Conservation (phyloP, 805 yeast genomes). For the Tetrapisispora phaffii region DNA sequence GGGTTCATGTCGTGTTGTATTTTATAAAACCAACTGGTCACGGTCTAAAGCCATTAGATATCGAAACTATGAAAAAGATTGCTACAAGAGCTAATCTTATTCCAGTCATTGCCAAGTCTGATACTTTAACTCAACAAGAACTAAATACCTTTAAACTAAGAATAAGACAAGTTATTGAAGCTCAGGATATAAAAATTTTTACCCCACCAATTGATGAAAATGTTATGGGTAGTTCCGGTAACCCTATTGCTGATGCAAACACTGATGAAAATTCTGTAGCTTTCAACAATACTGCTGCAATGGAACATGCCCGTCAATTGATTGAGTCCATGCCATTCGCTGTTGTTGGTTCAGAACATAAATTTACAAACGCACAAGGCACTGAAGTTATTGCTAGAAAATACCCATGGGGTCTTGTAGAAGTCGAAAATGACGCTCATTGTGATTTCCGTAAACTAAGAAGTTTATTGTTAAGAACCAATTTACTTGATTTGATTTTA, state of each 20-base stretch:
- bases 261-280: background rate
- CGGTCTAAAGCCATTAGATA: constrained; percentile 76
- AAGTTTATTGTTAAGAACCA: constrained; percentile 67
- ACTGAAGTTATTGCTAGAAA: constrained; percentile 64
- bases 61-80: constrained; percentile 77
- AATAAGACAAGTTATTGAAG: constrained; percentile 73
- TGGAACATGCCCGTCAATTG: constrained; percentile 71
- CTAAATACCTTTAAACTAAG: constrained; percentile 59
- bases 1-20: constrained; percentile 86
- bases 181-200: constrained; percentile 73
- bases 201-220: constrained; percentile 65
- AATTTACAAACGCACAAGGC: constrained; percentile 55
- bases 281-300: constrained; percentile 44
- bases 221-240: constrained; percentile 6
- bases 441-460: constrained; percentile 80
- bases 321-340: constrained; percentile 86
- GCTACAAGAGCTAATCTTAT: constrained; percentile 75
- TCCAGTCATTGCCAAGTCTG: constrained; percentile 85
- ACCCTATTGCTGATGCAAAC: constrained; percentile 24
- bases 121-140: constrained; percentile 66
- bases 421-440: constrained; percentile 76
- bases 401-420: constrained; percentile 87
- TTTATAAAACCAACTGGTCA: constrained; percentile 90
- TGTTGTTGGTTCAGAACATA: constrained; percentile 66
- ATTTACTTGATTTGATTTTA: constrained; percentile 70